A percentile compares a stretch with the other conserved stretches of the same genome.
Evolutionary conservation across 768 basidiomycete species (phyloP).

Genomic region (Boletus patriciae): DNA sequence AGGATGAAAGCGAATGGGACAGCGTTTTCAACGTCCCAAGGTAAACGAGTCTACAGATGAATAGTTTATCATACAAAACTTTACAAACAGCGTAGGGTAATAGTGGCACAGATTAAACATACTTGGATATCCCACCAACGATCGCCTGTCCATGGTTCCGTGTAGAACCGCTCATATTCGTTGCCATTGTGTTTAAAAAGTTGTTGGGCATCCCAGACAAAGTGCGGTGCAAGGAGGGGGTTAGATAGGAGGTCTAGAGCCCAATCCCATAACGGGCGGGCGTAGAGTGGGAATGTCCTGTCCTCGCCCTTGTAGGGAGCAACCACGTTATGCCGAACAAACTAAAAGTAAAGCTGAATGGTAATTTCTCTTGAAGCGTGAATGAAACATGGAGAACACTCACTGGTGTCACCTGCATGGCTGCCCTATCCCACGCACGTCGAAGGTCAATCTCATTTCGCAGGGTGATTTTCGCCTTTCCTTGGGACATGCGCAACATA

Average conservation of each 20-base stretch:
- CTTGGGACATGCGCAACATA: neutral
- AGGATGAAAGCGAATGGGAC: neutral
- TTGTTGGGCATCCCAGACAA: neutral
- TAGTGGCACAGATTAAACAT: neutral
- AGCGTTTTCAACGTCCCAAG: neutral
- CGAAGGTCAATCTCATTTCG: neutral
- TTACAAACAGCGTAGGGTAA: neutral
- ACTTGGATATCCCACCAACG: neutral
- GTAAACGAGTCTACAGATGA: neutral
- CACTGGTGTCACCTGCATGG: too few species aligned
- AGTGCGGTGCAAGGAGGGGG: neutral
- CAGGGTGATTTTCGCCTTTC: neutral
- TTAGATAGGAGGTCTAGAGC: neutral
- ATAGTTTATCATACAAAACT: neutral
- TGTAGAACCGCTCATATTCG: neutral
- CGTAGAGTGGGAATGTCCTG: neutral
- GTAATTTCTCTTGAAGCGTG: too few species aligned
- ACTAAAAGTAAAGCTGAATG: neutral
- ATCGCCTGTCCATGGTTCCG: neutral
- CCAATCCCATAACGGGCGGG: neutral
- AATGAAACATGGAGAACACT: too few species aligned
- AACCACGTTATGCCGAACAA: neutral
- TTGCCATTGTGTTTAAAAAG: neutral
- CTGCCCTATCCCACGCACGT: too few species aligned
- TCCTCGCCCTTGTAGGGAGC: neutral